phyloP scores from a whole-genome alignment of 164 flowering plant genomes.

The Piper betle region DNA sequence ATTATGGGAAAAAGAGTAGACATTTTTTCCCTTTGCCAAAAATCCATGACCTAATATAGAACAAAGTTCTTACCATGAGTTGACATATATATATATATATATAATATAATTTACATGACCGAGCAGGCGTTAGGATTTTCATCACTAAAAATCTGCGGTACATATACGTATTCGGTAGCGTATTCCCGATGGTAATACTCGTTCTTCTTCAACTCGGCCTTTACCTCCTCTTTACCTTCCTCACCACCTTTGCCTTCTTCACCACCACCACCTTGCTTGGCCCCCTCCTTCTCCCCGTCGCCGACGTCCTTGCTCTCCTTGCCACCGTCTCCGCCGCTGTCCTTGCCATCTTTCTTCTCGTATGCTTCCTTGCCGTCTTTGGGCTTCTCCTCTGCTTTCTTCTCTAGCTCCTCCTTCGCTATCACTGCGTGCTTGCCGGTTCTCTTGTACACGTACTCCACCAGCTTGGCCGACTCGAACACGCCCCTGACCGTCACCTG shows the following conservation, averaged over 20 bases:
- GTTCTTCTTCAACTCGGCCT: slow-evolving; percentile 4
- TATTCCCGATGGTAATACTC: not conserved
- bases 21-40: not conserved
- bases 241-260: slow-evolving; percentile 12
- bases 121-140: slow-evolving; percentile 16
- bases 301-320: slow-evolving; percentile 13
- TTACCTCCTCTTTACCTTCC: slow-evolving; percentile 1
- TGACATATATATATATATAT: not conserved
- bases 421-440: slow-evolving; percentile 63
- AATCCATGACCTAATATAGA: not conserved
- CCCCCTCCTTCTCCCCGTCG: slow-evolving; percentile 5
- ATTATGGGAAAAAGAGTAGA: not conserved
- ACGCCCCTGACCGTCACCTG: slow-evolving; percentile 66
- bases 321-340: slow-evolving; percentile 15
- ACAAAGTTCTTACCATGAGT: too few species aligned
- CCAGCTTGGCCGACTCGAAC: slow-evolving; percentile 51
- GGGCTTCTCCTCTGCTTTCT: slow-evolving; percentile 24
- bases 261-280: slow-evolving; percentile 6
- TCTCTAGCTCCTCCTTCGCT: slow-evolving; percentile 47
- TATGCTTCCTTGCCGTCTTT: slow-evolving; percentile 12
- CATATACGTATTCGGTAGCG: slow-evolving; percentile 3
- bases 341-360: slow-evolving; percentile 7
- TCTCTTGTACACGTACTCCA: slow-evolving; percentile 62
- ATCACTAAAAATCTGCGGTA: slow-evolving; percentile 13
- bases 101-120: slow-evolving; percentile 1